These are phyloP conservation scores for Pseudonitzschia delicatissima DNA, from an alignment of 108 stramenopile species.

Conservation along the genomic window DNA sequence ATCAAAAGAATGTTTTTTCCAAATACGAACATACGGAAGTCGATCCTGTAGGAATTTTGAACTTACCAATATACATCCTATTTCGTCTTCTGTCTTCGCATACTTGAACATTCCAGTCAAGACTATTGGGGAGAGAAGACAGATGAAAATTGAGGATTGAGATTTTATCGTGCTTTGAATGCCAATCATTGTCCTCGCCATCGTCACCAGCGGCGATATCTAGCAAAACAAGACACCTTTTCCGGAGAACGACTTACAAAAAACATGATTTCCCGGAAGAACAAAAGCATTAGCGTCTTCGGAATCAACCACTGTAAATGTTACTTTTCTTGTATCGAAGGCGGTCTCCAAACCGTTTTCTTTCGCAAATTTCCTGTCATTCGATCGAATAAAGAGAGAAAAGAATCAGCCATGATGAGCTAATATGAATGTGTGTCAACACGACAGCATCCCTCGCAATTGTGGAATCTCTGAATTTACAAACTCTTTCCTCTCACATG, in stretches of 20 bases:
- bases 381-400: background rate
- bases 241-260: slow-evolving; percentile 52
- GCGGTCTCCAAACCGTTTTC: slow-evolving; percentile 9
- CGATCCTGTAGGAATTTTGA: slow-evolving; percentile 39
- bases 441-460: too few relatives aligned
- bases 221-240: too few relatives aligned
- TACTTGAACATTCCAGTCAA: slow-evolving; percentile 73
- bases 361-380: slow-evolving; percentile 3
- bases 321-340: slow-evolving; percentile 15
- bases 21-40: too few relatives aligned
- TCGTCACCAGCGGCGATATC: too few relatives aligned
- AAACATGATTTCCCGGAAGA: slow-evolving; percentile 81
- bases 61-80: slow-evolving; percentile 63
- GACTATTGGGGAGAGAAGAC: slow-evolving; percentile 13
- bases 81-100: slow-evolving; percentile 74
- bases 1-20: too few relatives aligned
- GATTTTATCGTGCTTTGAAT: too few relatives aligned
- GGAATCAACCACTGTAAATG: slow-evolving; percentile 71
- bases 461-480: too few relatives aligned
- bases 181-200: too few relatives aligned
- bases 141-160: too few relatives aligned
- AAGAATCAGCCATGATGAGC: background rate
- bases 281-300: slow-evolving; percentile 84
- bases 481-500: too few relatives aligned
- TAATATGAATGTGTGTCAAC: background rate